A percentile compares a stretch with the other conserved stretches of the same genome.
phyloP scores from a whole-genome alignment of 2,329 filamentous ascomycete species.

The Thermothelomyces thermophilus region DNA sequence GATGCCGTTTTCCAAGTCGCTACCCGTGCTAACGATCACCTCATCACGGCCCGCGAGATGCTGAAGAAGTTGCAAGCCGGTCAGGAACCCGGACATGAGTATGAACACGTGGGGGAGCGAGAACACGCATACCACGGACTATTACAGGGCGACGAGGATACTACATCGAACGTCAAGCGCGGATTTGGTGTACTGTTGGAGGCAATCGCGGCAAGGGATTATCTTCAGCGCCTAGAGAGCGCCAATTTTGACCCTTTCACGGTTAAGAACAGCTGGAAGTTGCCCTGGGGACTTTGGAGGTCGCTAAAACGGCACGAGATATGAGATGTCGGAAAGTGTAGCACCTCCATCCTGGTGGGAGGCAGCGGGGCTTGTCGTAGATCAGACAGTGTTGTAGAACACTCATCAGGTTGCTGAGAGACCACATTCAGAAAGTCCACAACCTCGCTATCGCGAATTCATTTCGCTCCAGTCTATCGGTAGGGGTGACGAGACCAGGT shows the following conservation, averaged over 20 bases:
- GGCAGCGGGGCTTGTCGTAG: too few relatives aligned
- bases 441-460: too few relatives aligned
- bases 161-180: slow-evolving; percentile 41
- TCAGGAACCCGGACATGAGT: slow-evolving; percentile 72
- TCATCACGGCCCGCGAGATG: slow-evolving; percentile 93
- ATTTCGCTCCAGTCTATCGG: too few relatives aligned
- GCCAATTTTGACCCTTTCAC: slow-evolving; percentile 79
- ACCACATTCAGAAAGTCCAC: too few relatives aligned
- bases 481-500: too few relatives aligned
- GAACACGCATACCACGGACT: slow-evolving; percentile 48
- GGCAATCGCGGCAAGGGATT: slow-evolving; percentile 68
- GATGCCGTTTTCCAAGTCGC: slow-evolving; percentile 91
- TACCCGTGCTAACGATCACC: slow-evolving; percentile 88
- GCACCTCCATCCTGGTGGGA: too few relatives aligned
- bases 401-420: too few relatives aligned
- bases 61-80: slow-evolving; percentile 70
- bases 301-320: slow-evolving; percentile 44
- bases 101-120: slow-evolving; percentile 77
- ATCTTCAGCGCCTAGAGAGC: slow-evolving; percentile 69
- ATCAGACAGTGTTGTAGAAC: too few relatives aligned
- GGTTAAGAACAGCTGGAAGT: slow-evolving; percentile 64
- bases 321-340: slow-evolving; percentile 24
- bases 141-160: slow-evolving; percentile 31
- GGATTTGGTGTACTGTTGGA: slow-evolving; percentile 78
- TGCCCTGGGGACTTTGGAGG: slow-evolving; percentile 69